A percentile compares a stretch with the other conserved stretches of the same genome.
Evolutionary conservation across 139 green algal genomes (phyloP).

Genomic region (Zygnema cylindricum): DNA sequence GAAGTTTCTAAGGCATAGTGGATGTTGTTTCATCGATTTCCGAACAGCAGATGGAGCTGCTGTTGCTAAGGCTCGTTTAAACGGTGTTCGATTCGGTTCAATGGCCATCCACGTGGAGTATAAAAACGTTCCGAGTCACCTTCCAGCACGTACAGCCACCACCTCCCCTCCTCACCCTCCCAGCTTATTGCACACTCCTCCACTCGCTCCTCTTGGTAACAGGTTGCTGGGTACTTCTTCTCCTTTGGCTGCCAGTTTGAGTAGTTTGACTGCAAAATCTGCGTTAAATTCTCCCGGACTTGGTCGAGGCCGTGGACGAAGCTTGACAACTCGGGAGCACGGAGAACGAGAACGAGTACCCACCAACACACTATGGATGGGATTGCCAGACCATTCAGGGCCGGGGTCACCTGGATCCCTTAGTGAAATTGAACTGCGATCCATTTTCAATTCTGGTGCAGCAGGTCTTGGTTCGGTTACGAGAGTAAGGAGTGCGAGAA

Average conservation of each 20-base stretch:
- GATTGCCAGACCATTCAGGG: slow-evolving; percentile 23
- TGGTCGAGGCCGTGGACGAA: background rate
- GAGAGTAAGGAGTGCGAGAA: slow-evolving; percentile 27
- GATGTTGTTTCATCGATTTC: slow-evolving; percentile 60
- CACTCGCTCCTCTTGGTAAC: background rate
- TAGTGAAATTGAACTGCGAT: slow-evolving; percentile 37
- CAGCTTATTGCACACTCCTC: background rate
- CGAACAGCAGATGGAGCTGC: slow-evolving; percentile 21
- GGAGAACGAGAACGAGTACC: slow-evolving; percentile 38
- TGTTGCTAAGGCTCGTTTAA: slow-evolving; percentile 34
- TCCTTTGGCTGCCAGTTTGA: background rate
- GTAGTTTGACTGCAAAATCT: background rate
- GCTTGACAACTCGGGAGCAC: background rate
- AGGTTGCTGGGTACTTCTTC: background rate
- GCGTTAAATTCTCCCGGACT: background rate
- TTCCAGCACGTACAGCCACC: slow-evolving; percentile 6
- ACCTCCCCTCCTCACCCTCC: slow-evolving; percentile 17
- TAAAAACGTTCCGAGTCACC: slow-evolving; percentile 23
- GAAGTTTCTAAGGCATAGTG: slow-evolving; percentile 37
- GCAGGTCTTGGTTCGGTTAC: slow-evolving; percentile 25
- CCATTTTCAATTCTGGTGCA: slow-evolving; percentile 36
- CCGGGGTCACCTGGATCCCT: background rate
- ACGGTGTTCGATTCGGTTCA: slow-evolving; percentile 36
- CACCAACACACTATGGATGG: slow-evolving; percentile 57
- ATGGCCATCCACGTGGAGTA: slow-evolving; percentile 38